Percentiles rank a stretch among this genome's conserved stretches.
Conservation (phyloP, 176 grass and related monocot species). For the Eremochloa ophiuroides region DNA sequence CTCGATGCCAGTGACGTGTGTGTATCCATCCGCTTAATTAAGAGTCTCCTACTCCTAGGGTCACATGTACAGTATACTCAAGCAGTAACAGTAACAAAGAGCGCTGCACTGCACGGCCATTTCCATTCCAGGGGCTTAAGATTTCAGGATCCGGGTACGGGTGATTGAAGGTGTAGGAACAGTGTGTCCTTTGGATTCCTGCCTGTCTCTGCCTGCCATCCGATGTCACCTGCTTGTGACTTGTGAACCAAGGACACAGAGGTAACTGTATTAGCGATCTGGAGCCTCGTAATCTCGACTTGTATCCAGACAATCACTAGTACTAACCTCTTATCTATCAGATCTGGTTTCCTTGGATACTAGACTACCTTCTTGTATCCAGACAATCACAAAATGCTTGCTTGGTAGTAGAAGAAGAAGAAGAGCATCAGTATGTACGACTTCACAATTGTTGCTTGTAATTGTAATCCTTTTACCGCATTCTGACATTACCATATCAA, state of each 20-base stretch:
- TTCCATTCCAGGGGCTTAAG: background rate
- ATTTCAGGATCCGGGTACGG: background rate
- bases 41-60: background rate
- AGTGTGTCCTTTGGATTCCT: constrained; percentile 17
- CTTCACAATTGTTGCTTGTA: background rate
- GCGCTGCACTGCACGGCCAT: too few species aligned
- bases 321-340: background rate
- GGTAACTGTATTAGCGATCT: constrained; percentile 1
- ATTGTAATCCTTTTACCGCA: background rate
- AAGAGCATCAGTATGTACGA: background rate
- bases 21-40: background rate
- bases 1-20: background rate
- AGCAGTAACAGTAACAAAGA: background rate
- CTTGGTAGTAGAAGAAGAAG: background rate
- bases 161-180: constrained; percentile 5
- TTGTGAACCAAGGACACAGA: background rate
- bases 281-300: background rate
- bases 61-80: too few species aligned
- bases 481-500: background rate
- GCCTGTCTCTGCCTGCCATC: too few species aligned
- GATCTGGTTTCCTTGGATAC: constrained; percentile 26
- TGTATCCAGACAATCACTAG: background rate
- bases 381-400: background rate
- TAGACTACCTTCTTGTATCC: too few species aligned
- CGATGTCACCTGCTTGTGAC: constrained; percentile 6